A percentile compares a stretch with the other conserved stretches of the same genome.
These are phyloP conservation scores for Euphorbia corollata DNA, from an alignment of 441 rosid species.

Conservation along the genomic window DNA sequence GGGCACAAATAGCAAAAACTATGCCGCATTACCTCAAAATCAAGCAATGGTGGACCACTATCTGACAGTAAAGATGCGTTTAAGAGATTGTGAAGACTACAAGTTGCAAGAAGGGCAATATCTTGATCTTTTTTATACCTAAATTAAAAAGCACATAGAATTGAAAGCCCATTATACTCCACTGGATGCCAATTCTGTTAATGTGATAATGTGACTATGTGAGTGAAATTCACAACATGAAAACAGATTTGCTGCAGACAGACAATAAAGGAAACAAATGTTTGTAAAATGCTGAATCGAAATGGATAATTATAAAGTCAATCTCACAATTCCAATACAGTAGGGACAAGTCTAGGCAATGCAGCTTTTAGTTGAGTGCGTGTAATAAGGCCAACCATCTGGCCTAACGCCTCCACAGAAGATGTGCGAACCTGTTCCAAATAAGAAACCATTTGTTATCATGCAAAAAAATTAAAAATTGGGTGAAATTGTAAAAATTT, in stretches of 20 bases:
- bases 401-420: slow-evolving; percentile 95
- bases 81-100: slow-evolving; percentile 75
- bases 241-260: neutral
- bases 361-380: slow-evolving; percentile 86
- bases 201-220: neutral
- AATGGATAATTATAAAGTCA: slow-evolving; percentile 13
- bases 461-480: neutral
- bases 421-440: slow-evolving; percentile 67
- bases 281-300: slow-evolving; percentile 1
- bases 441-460: slow-evolving; percentile 21
- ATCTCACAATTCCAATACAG: slow-evolving; percentile 85
- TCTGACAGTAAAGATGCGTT: slow-evolving; percentile 75
- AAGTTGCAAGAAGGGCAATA: slow-evolving; percentile 71
- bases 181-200: slow-evolving; percentile 9
- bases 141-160: slow-evolving; percentile 19
- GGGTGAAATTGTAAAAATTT: neutral
- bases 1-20: neutral
- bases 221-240: neutral
- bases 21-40: slow-evolving; percentile 64
- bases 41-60: slow-evolving; percentile 98
- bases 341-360: slow-evolving; percentile 82
- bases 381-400: slow-evolving; percentile 88
- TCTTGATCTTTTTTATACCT: slow-evolving; percentile 89
- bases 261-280: neutral
- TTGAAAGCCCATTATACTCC: slow-evolving; percentile 15